Conservation (phyloP, 2,329 filamentous ascomycete genomes). For the Acrodontium crateriforme region DNA sequence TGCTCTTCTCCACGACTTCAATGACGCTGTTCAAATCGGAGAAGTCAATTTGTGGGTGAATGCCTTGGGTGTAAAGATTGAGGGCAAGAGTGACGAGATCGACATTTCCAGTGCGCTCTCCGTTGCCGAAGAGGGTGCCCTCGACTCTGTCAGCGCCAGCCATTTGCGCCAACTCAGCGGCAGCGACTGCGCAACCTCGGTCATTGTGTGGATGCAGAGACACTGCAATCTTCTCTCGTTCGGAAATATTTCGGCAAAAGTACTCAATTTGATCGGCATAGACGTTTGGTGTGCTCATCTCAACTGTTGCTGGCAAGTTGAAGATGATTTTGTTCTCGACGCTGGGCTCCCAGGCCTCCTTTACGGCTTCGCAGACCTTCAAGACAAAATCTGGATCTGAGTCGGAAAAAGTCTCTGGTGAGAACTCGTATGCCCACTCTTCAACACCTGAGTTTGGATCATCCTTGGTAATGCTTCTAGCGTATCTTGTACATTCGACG, state of each 20-base stretch:
- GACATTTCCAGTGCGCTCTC: conserved; percentile 89
- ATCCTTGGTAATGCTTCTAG: conserved; percentile 78
- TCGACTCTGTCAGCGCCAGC: conserved; percentile 89
- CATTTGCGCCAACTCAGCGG: conserved; percentile 89
- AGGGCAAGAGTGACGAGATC: conserved; percentile 84
- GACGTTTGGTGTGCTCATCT: conserved; percentile 86
- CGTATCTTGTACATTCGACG: conserved; percentile 72
- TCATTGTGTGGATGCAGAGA: conserved; percentile 94
- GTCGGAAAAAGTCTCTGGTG: conserved; percentile 82
- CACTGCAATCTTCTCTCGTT: conserved; percentile 76
- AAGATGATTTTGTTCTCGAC: conserved; percentile 78
- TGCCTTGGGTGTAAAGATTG: conserved; percentile 89
- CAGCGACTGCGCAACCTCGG: conserved; percentile 76
- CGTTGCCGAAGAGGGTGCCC: conserved; percentile 86
- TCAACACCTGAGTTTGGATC: conserved; percentile 43
- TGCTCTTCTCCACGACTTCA: conserved; percentile 78
- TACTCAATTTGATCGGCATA: conserved; percentile 95
- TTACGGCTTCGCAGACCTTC: conserved; percentile 80
- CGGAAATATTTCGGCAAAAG: conserved; percentile 74
- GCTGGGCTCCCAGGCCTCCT: conserved; percentile 78
- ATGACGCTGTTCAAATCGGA: conserved; percentile 79
- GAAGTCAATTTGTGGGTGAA: conserved; percentile 76
- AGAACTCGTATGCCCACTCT: conserved; percentile 71
- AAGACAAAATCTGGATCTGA: conserved; percentile 72
- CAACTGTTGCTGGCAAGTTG: conserved; percentile 91